Conservation (phyloP, 352 stramenopile species). For the Globisporangium rhizosaccharum region DNA sequence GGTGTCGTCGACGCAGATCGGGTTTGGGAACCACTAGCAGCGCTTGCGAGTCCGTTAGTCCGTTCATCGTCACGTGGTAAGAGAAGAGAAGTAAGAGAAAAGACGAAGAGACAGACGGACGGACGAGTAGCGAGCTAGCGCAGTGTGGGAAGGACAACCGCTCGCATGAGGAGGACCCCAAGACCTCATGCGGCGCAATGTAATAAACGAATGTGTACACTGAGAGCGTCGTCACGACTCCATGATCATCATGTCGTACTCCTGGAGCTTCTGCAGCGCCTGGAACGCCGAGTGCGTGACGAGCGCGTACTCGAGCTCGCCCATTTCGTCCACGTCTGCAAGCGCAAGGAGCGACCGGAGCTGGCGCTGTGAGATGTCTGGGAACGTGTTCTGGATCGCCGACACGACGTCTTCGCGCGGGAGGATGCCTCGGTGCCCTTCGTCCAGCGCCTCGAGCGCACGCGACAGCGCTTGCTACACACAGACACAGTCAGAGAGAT, state of each 20-base stretch:
- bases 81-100: slow-evolving; percentile 13
- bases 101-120: slow-evolving; percentile 1
- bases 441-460: slow-evolving; percentile 62
- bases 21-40: slow-evolving; percentile 32
- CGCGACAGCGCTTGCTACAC: slow-evolving; percentile 45
- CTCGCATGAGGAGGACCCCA: background rate
- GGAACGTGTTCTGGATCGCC: slow-evolving; percentile 57
- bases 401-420: slow-evolving; percentile 46
- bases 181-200: no score
- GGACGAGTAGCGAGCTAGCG: slow-evolving; percentile 7
- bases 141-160: no score
- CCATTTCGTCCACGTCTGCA: slow-evolving; percentile 56
- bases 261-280: slow-evolving; percentile 71
- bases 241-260: slow-evolving; percentile 80
- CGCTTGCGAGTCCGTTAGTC: background rate
- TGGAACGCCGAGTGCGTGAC: slow-evolving; percentile 70
- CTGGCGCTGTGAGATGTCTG: slow-evolving; percentile 55
- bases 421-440: slow-evolving; percentile 48
- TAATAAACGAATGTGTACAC: background rate
- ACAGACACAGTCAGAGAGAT: background rate
- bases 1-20: slow-evolving; percentile 51
- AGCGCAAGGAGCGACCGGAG: slow-evolving; percentile 60
- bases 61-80: background rate
- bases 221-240: slow-evolving; percentile 31
- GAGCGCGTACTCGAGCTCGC: slow-evolving; percentile 66